Base-by-base conservation (phyloP, 225 moss, liverwort and hornwort genomes). In the Ulota crispa region DNA sequence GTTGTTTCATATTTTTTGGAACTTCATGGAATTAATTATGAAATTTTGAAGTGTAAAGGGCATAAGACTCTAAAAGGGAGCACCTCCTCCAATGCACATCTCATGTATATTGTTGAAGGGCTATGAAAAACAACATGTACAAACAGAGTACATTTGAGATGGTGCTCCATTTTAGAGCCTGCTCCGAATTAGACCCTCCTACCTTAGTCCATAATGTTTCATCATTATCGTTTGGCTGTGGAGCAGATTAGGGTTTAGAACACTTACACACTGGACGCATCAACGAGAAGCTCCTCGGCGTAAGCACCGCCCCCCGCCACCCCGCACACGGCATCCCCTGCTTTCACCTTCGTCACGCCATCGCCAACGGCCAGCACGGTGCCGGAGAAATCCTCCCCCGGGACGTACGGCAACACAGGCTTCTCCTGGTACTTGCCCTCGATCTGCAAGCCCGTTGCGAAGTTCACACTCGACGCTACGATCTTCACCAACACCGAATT, bases 351-450 rank as follows among this genome's bases (percentile, higher is more conserved):
- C 41, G 79, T 88, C 73, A 96, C 99, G 28, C 61, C 65, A 23
- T 85, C 78, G 30, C 96, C 99, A 23, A 92, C 88, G 78, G 91
- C 92, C 1, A 87, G 61, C 72, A 99, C 99, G 9, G 81, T 89
- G 41, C 99, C 99, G 2, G 99, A 90, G 68, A 91, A 96, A 80
- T 99, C 99, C 16, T 86, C 88, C 2, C 99, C 99, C 0, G 96
- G 99, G 12, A 96, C 79, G 30, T 86, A 94, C 19, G 99, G 99
- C 91, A 96, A 69, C 55, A 78, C 9, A n/a, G 96, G 83, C 64
- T 87, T 99, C 83, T 99, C 99, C 71, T 99, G 99, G 78, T 99
- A 99, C 37, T 90, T 91, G 42, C 99, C 99, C 86, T 94, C 91
- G 21, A 99, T 73, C 63, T 81, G 80, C 83, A 99, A 85, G 19